These are phyloP conservation scores for Coprinopsis sp. DNA, from an alignment of 768 basidiomycete species.

Conservation along the genomic window DNA sequence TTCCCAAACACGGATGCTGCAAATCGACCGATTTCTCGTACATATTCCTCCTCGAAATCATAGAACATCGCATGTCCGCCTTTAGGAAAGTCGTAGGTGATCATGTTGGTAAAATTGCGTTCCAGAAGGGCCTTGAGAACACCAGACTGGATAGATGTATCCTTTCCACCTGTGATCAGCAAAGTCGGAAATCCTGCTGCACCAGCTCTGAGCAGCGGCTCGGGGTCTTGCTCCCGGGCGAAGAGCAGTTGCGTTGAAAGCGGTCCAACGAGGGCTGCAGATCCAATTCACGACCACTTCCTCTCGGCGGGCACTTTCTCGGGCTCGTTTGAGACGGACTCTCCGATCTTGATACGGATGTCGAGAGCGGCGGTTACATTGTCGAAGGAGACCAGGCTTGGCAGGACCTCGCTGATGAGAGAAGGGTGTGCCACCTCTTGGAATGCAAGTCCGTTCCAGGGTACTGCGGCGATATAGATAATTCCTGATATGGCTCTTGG, in stretches of 20 bases:
- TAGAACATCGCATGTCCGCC: constrained; percentile 1
- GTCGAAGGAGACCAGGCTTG: constrained; percentile 19
- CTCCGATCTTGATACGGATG: constrained; percentile 21
- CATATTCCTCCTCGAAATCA: constrained; percentile 1
- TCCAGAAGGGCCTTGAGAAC: constrained; percentile 9
- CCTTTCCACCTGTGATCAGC: constrained; percentile 20
- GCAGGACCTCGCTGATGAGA: constrained; percentile 12
- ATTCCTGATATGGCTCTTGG: constrained; percentile 25
- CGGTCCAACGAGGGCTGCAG: constrained; percentile 17
- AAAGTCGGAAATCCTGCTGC: constrained; percentile 24
- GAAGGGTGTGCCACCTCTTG: constrained; percentile 19
- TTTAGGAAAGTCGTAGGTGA: neutral
- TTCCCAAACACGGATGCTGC: neutral
- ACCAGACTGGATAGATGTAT: constrained; percentile 24
- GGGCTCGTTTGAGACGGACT: constrained; percentile 23
- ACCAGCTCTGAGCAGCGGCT: constrained; percentile 22
- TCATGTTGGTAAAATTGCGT: neutral
- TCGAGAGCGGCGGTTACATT: constrained; percentile 17
- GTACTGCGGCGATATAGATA: constrained; percentile 24
- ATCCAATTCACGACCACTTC: constrained; percentile 21
- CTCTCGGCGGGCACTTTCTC: constrained; percentile 20
- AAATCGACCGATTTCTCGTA: neutral
- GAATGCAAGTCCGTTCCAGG: constrained; percentile 20
- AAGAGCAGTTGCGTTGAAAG: constrained; percentile 17
- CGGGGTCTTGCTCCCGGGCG: constrained; percentile 22